Evolutionary conservation across 768 basidiomycete species (phyloP).

Genomic region (Rhizopogon vinicolor): DNA sequence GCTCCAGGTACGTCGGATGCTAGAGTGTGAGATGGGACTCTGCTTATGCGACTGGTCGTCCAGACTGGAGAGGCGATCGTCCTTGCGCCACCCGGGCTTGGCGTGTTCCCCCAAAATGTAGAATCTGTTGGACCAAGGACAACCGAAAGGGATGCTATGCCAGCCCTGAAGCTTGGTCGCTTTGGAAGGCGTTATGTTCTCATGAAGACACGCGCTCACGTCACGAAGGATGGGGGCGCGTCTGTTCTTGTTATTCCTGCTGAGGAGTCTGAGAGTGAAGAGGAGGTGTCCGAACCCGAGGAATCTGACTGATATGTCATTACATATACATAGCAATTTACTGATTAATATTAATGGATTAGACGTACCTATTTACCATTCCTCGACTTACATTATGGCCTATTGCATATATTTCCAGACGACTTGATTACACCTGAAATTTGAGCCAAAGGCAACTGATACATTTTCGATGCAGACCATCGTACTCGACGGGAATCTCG

Average conservation of each 20-base stretch:
- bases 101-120: slow-evolving; percentile 18
- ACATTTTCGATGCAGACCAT: no score
- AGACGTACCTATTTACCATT: no score
- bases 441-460: no score
- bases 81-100: slow-evolving; percentile 53
- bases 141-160: slow-evolving; percentile 9
- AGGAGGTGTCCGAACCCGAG: background rate
- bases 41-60: background rate
- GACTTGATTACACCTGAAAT: no score
- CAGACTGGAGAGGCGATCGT: slow-evolving; percentile 64
- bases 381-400: background rate
- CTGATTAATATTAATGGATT: no score
- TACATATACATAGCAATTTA: background rate
- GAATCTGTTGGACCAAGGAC: background rate
- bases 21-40: background rate
- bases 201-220: slow-evolving; percentile 46
- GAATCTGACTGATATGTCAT: background rate
- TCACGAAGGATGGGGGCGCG: slow-evolving; percentile 53
- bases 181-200: slow-evolving; percentile 49
- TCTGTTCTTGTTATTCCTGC: slow-evolving; percentile 34
- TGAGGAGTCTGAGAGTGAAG: background rate
- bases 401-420: background rate
- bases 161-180: slow-evolving; percentile 9
- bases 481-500: no score
- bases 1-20: slow-evolving; percentile 39